These are phyloP conservation scores for Herpomyces periplanetae DNA, from an alignment of 2,329 filamentous ascomycete species.

Conservation along the genomic window DNA sequence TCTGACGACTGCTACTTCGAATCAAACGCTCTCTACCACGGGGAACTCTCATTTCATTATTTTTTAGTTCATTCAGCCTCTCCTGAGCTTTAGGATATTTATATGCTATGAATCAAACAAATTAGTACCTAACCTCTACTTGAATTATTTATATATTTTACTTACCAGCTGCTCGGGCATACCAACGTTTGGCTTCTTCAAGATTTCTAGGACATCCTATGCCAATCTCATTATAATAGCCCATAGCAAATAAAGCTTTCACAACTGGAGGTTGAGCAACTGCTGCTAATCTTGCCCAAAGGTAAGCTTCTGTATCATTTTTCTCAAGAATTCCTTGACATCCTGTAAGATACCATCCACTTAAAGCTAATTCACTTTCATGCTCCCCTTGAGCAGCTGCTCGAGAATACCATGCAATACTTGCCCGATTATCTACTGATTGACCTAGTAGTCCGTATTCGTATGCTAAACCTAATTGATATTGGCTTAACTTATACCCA, in stretches of 20 bases:
- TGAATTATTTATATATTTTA: slow-evolving; percentile 5
- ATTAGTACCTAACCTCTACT: neutral
- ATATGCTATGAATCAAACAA: slow-evolving; percentile 19
- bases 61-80: slow-evolving; percentile 61
- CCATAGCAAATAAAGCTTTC: slow-evolving; percentile 93
- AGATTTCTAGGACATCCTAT: slow-evolving; percentile 54
- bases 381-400: slow-evolving; percentile 79
- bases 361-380: slow-evolving; percentile 27
- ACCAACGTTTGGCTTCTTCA: slow-evolving; percentile 92
- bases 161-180: slow-evolving; percentile 82
- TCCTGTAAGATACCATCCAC: slow-evolving; percentile 41
- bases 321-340: slow-evolving; percentile 53
- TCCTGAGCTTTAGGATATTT: slow-evolving; percentile 78
- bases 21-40: slow-evolving; percentile 41
- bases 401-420: slow-evolving; percentile 71
- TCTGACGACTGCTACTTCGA: slow-evolving; percentile 36
- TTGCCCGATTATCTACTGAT: slow-evolving; percentile 38
- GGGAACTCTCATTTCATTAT: slow-evolving; percentile 26
- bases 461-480: slow-evolving; percentile 45
- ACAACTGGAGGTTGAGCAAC: slow-evolving; percentile 29
- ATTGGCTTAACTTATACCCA: slow-evolving; percentile 83
- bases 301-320: slow-evolving; percentile 75
- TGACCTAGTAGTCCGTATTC: slow-evolving; percentile 62
- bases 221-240: slow-evolving; percentile 78
- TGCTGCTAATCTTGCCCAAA: slow-evolving; percentile 84